These are phyloP conservation scores for Rosellinia necatrix DNA, from an alignment of 2,329 filamentous ascomycete species.

Conservation along the genomic window DNA sequence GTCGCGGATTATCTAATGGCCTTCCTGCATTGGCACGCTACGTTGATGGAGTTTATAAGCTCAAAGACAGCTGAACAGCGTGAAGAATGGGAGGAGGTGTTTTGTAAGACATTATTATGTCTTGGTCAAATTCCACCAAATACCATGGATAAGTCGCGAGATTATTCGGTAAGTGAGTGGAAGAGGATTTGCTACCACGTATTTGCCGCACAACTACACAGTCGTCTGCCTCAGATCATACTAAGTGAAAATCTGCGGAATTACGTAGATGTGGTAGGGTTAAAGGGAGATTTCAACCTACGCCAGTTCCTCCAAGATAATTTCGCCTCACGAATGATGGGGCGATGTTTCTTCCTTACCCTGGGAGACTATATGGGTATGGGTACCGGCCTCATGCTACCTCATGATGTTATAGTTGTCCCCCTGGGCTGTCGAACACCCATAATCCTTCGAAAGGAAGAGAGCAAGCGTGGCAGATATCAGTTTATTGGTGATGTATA, in stretches of 20 bases:
- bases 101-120: slow-evolving; percentile 41
- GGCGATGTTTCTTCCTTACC: slow-evolving; percentile 35
- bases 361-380: slow-evolving; percentile 37
- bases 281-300: background rate
- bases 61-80: background rate
- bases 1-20: slow-evolving; percentile 43
- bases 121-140: slow-evolving; percentile 31
- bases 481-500: slow-evolving; percentile 43
- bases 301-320: slow-evolving; percentile 28
- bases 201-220: slow-evolving; percentile 28
- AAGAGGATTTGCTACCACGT: slow-evolving; percentile 29
- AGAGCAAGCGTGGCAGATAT: slow-evolving; percentile 20
- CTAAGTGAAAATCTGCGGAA: slow-evolving; percentile 25
- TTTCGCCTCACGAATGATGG: slow-evolving; percentile 31
- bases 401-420: slow-evolving; percentile 41
- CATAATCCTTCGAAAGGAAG: slow-evolving; percentile 23
- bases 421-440: slow-evolving; percentile 43
- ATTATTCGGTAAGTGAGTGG: slow-evolving; percentile 27
- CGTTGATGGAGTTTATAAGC: slow-evolving; percentile 27
- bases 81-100: slow-evolving; percentile 31
- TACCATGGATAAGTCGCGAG: no score
- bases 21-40: slow-evolving; percentile 43
- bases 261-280: slow-evolving; percentile 3
- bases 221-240: slow-evolving; percentile 27
- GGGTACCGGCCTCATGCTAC: slow-evolving; percentile 40